Evolutionary conservation across 768 basidiomycete genomes (phyloP).

Genomic region (Serpula lacrymans): DNA sequence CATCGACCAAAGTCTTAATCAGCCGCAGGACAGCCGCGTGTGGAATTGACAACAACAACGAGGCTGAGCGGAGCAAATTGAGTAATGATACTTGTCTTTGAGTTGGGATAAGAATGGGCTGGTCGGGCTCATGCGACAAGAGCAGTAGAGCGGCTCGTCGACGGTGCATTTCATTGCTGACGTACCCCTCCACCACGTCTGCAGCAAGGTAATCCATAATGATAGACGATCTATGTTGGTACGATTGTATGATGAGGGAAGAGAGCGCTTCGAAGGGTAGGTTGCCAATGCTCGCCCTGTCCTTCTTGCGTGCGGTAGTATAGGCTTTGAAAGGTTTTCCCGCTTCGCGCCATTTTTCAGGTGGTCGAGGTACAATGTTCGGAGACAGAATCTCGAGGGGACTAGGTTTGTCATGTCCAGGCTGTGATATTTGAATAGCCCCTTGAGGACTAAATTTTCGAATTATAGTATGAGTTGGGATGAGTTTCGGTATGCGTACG

Average conservation of each 20-base stretch:
- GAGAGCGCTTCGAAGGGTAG: constrained; percentile 25
- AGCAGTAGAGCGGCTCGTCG: constrained; percentile 22
- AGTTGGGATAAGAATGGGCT: constrained; percentile 13
- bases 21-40: constrained; percentile 12
- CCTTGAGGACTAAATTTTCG: constrained; percentile 15
- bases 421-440: constrained; percentile 1
- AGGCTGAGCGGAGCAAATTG: constrained; percentile 15
- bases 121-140: constrained; percentile 18
- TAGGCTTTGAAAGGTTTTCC: constrained; percentile 27
- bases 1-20: constrained; percentile 20
- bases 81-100: constrained; percentile 20
- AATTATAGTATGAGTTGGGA: constrained; percentile 18
- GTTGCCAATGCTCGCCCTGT: constrained; percentile 16
- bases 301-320: constrained; percentile 20
- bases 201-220: constrained; percentile 37
- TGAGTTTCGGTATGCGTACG: constrained; percentile 38
- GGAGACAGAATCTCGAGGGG: too few species aligned
- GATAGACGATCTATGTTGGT: constrained; percentile 24
- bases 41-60: constrained; percentile 9
- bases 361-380: constrained; percentile 1
- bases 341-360: constrained; percentile 13
- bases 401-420: not conserved
- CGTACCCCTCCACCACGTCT: constrained; percentile 34
- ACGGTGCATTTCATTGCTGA: constrained; percentile 17
- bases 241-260: constrained; percentile 27